Percentiles rank a stretch among this genome's conserved stretches.
Conservation (phyloP, 441 rosid species). For the Pelargonium myrrhifolium region DNA sequence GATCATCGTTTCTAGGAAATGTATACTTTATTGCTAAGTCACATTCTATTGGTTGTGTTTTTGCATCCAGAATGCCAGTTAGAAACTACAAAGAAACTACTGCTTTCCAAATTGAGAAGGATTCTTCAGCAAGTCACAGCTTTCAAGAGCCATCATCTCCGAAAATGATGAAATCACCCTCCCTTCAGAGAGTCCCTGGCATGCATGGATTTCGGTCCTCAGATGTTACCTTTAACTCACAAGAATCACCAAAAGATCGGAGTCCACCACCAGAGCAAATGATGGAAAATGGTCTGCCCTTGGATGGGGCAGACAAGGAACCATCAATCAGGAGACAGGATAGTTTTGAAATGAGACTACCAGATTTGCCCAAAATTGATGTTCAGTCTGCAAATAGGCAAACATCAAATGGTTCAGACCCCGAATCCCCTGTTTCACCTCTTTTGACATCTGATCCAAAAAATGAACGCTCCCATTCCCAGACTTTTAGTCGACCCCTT, state of each 20-base stretch:
- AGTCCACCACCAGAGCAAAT: slow-evolving; percentile 73
- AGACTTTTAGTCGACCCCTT: slow-evolving; percentile 87
- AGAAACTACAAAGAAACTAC: slow-evolving; percentile 56
- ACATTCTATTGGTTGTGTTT: slow-evolving; percentile 16
- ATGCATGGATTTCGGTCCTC: slow-evolving; percentile 37
- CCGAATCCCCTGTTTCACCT: slow-evolving; percentile 96
- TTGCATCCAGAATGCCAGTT: slow-evolving; percentile 71
- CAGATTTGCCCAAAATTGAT: slow-evolving; percentile 88
- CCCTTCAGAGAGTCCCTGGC: slow-evolving; percentile 81
- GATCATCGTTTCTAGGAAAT: not conserved
- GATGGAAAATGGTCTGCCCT: slow-evolving; percentile 55
- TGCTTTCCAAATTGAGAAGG: slow-evolving; percentile 75
- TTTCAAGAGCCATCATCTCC: slow-evolving; percentile 89
- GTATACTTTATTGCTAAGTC: slow-evolving; percentile 8
- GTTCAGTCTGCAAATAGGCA: slow-evolving; percentile 57
- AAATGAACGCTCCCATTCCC: slow-evolving; percentile 95
- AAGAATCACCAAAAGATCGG: slow-evolving; percentile 58
- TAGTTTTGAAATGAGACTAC: slow-evolving; percentile 87
- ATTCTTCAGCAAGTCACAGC: slow-evolving; percentile 77
- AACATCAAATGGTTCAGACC: slow-evolving; percentile 70
- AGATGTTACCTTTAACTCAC: slow-evolving; percentile 48
- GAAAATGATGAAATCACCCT: slow-evolving; percentile 77
- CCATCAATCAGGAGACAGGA: slow-evolving; percentile 84
- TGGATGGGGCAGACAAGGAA: slow-evolving; percentile 61
- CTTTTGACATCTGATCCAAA: slow-evolving; percentile 94